phyloP scores from a whole-genome alignment of 2,329 filamentous ascomycete species.

The Aspergillus fumigatiaffinis region DNA sequence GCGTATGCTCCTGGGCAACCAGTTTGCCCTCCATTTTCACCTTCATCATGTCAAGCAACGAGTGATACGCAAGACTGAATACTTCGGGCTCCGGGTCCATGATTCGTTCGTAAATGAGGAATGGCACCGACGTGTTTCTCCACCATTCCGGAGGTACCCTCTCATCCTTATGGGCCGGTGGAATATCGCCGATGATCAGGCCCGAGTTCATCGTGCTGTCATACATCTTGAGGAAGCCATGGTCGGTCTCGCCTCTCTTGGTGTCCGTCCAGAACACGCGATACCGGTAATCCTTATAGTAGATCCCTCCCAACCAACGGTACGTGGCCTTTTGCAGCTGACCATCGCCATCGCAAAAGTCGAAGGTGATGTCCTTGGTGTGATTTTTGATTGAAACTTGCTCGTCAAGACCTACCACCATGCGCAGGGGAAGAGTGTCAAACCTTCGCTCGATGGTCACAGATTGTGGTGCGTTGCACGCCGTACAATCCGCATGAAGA shows the following conservation, averaged over 20 bases:
- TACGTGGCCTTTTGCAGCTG: conserved; percentile 23
- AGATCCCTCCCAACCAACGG: conserved; percentile 39
- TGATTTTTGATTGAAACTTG: conserved; percentile 16
- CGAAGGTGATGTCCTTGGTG: conserved; percentile 23
- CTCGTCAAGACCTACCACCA: conserved; percentile 22
- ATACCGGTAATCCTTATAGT: conserved; percentile 17
- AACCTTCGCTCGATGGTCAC: conserved; percentile 12
- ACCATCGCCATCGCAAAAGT: conserved; percentile 17
- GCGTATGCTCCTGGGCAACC: conserved; percentile 6
- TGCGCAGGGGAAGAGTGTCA: conserved; percentile 24
- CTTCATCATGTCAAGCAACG: conserved; percentile 12
- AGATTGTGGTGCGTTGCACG: conserved; percentile 6
- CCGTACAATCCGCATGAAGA: neutral
- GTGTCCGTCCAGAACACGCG: conserved; percentile 32
- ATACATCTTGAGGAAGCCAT: conserved; percentile 25
- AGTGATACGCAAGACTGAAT: conserved; percentile 11
- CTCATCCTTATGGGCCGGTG: conserved; percentile 9
- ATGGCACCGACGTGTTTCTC: conserved; percentile 15
- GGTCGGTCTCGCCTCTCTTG: conserved; percentile 22
- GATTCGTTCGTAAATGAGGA: conserved; percentile 35
- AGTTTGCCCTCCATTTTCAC: neutral
- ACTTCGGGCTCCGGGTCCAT: conserved; percentile 20
- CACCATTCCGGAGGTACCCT: conserved; percentile 26
- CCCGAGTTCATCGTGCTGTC: conserved; percentile 25
- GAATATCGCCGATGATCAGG: conserved; percentile 24